Base-by-base conservation (phyloP, 129 eudicot species). In the Smallanthus sonchifolius region DNA sequence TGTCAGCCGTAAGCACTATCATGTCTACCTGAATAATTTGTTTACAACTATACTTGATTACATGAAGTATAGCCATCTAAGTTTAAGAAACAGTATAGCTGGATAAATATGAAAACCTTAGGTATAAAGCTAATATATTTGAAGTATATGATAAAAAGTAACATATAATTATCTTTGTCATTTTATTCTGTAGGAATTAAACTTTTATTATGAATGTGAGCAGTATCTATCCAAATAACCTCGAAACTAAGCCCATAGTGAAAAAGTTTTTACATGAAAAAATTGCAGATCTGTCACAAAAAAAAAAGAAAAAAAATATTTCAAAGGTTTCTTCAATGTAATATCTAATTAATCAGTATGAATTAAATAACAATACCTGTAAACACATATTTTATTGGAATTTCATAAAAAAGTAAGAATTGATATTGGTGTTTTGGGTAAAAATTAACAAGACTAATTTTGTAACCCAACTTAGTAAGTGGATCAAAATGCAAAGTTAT, bases 1-100 rank as follows among this genome's bases (percentile, higher is more conserved):
- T 95, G 55, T 97, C 99, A 95, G 91, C 99, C 32, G 99, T 95
- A 74, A 95, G 81, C 65, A 95, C 99, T 77, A 95, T 79, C 99
- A 95, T 95, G 84, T 95, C 99, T 32, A 95, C 99, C 99, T 95
- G 92, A 51, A 70, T 30, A 55, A 72, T 32, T 30, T 63, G 43
- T 48, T 63, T 72, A 54, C 51, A 54, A 13, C 57, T 30, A 79
- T 40, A 79, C 49, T 62, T 28, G 16, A 47, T 73, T 45, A 59
- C 19, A 39, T 14, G 34, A 57, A 62, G 67, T n/a, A n/a, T n/a
- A n/a, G 47, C n/a, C 44, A 48, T 73, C 47, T 66, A 6, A 37
- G 43, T 13, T 44, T 10, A 42, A 16, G 16, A 82, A 60, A 19
- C 65, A 77, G 10, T 32, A 24, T 7, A 13, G 40, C 47, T 35